Conservation (phyloP, 2,329 filamentous ascomycete genomes). For the Claviceps arundinis region DNA sequence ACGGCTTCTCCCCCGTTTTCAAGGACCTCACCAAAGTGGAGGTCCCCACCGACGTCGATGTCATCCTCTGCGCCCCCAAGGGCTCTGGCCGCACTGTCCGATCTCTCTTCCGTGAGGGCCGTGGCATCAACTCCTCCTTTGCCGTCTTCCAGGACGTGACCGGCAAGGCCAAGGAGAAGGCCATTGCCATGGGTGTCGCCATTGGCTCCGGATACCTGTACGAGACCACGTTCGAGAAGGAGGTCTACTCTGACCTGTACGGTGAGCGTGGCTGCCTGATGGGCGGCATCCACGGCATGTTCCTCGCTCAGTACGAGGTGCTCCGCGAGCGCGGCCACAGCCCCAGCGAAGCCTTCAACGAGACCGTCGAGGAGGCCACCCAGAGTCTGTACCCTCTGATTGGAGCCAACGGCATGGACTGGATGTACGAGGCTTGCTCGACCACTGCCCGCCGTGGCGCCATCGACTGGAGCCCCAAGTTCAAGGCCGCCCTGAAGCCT, state of each 20-base stretch:
- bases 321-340: conserved; percentile 96
- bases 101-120: conserved; percentile 96
- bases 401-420: conserved; percentile 97
- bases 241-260: conserved; percentile 99
- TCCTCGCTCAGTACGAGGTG: conserved; percentile 99
- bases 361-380: conserved; percentile 99
- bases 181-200: conserved; percentile 88
- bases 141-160: conserved; percentile 98
- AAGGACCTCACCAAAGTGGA: conserved; percentile 99
- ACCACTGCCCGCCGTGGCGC: conserved; percentile 96
- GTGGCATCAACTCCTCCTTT: conserved; percentile 98
- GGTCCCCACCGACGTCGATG: conserved; percentile 87
- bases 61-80: conserved; percentile 99
- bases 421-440: conserved; percentile 99
- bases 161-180: conserved; percentile 96
- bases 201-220: conserved; percentile 98
- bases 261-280: conserved; percentile 99
- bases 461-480: conserved; percentile 94
- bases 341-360: conserved; percentile 98
- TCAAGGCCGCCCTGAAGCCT: conserved; percentile 98
- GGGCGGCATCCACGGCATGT: conserved; percentile 99
- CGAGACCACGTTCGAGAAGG: conserved; percentile 99
- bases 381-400: conserved; percentile 97
- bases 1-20: conserved; percentile 99
- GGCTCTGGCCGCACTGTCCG: conserved; percentile 97